phyloP scores from a whole-genome alignment of 768 basidiomycete genomes.

The Auricularia auricula-judae region DNA sequence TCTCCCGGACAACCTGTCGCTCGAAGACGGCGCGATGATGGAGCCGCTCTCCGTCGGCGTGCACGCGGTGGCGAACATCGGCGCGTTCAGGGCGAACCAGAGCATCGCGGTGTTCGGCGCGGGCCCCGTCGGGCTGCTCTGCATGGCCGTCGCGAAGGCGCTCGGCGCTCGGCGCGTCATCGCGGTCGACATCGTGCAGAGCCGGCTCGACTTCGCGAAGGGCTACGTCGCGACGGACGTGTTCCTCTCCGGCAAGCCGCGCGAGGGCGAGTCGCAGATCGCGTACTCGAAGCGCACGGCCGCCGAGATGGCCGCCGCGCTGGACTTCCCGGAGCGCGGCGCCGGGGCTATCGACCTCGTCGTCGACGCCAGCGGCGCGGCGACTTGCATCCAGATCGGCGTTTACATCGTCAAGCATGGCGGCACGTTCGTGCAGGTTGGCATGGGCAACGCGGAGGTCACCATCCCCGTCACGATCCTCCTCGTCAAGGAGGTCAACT shows the following conservation, averaged over 20 bases:
- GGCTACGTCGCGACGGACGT: slow-evolving; percentile 71
- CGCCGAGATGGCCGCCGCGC: slow-evolving; percentile 45
- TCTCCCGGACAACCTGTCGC: slow-evolving; percentile 71
- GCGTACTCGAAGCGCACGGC: slow-evolving; percentile 69
- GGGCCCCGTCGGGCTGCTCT: slow-evolving; percentile 76
- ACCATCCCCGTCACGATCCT: slow-evolving; percentile 52
- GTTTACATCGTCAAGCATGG: slow-evolving; percentile 11
- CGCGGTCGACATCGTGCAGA: slow-evolving; percentile 67
- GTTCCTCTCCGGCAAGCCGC: slow-evolving; percentile 47
- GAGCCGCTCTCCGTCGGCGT: slow-evolving; percentile 91
- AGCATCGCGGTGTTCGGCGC: slow-evolving; percentile 78
- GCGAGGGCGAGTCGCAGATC: slow-evolving; percentile 53
- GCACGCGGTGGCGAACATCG: slow-evolving; percentile 75
- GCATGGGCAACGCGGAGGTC: slow-evolving; percentile 74
- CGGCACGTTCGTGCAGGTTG: slow-evolving; percentile 47
- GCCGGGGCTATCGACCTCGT: slow-evolving; percentile 68
- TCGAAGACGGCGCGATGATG: slow-evolving; percentile 97
- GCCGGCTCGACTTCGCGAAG: slow-evolving; percentile 83
- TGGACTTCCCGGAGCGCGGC: slow-evolving; percentile 66
- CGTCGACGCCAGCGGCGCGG: slow-evolving; percentile 87
- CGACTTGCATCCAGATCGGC: slow-evolving; percentile 81
- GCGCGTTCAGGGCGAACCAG: slow-evolving; percentile 58
- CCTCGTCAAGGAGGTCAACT: slow-evolving; percentile 64
- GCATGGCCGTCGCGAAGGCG: slow-evolving; percentile 91
- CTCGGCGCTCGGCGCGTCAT: slow-evolving; percentile 78